phyloP scores from a whole-genome alignment of 1,139 yeast genomes.

The Geotrichum bryndzae region DNA sequence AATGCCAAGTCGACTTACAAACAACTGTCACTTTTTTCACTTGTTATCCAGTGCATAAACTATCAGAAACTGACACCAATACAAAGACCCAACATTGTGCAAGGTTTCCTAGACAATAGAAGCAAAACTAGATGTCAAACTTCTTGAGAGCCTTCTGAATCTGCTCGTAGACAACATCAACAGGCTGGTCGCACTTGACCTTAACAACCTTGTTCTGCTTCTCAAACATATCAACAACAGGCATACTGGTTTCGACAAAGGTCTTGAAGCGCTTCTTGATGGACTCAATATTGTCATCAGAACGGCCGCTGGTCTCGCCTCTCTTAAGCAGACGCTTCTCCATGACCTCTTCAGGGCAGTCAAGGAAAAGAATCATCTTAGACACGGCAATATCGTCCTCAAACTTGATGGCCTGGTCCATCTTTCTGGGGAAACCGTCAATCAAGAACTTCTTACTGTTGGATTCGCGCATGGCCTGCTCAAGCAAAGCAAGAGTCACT shows the following conservation, averaged over 20 bases:
- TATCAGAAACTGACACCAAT: neutral
- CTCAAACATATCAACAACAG: slow-evolving; percentile 82
- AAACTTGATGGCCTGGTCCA: slow-evolving; percentile 94
- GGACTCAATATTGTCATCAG: slow-evolving; percentile 88
- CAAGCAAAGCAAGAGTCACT: slow-evolving; percentile 76
- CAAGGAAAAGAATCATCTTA: slow-evolving; percentile 79
- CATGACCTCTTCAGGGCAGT: slow-evolving; percentile 91
- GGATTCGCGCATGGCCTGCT: slow-evolving; percentile 66
- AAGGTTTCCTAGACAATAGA: neutral
- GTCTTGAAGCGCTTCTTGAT: slow-evolving; percentile 84
- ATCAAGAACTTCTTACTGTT: slow-evolving; percentile 59
- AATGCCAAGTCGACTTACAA: neutral
- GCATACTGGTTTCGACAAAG: slow-evolving; percentile 86
- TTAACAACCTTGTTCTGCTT: slow-evolving; percentile 70
- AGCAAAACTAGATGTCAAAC: slow-evolving; percentile 15
- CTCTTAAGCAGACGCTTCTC: slow-evolving; percentile 76
- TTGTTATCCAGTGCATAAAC: neutral
- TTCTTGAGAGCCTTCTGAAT: slow-evolving; percentile 58
- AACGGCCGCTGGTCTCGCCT: slow-evolving; percentile 91
- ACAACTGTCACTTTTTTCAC: neutral
- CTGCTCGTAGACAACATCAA: slow-evolving; percentile 65
- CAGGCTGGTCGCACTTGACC: slow-evolving; percentile 71
- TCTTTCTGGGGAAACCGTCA: slow-evolving; percentile 96
- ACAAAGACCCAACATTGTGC: neutral
- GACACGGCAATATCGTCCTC: slow-evolving; percentile 70